These are phyloP conservation scores for Zychaea mexicana DNA, from an alignment of 371 early-diverging fungal species.

Conservation along the genomic window DNA sequence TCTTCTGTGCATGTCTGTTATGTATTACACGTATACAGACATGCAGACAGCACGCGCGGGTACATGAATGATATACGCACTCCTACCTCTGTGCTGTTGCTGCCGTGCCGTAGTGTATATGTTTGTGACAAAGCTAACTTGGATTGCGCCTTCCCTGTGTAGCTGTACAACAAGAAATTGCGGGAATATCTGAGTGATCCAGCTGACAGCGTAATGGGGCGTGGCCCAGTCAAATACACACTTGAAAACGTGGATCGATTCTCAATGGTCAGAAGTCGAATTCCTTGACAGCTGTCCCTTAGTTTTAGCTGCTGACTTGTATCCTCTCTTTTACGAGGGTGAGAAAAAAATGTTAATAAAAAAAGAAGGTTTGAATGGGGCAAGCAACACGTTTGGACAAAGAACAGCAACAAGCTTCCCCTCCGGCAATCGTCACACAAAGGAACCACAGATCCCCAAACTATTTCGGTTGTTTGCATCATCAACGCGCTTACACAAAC, in stretches of 20 bases:
- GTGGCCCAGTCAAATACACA: constrained; percentile 51
- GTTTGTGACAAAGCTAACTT: too few species aligned
- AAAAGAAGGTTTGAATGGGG: neutral
- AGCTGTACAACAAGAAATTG: constrained; percentile 27
- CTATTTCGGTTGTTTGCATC: neutral
- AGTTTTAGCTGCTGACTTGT: too few species aligned
- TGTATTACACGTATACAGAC: too few species aligned
- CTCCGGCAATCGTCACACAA: neutral
- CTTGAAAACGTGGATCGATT: constrained; percentile 90
- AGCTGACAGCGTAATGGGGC: constrained; percentile 43
- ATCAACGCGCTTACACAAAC: neutral
- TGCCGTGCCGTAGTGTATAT: too few species aligned
- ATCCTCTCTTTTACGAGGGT: too few species aligned
- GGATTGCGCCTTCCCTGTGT: too few species aligned
- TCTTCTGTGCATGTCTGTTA: too few species aligned
- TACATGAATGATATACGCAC: too few species aligned
- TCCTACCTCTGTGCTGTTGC: too few species aligned
- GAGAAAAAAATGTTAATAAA: neutral
- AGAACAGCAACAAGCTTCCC: neutral
- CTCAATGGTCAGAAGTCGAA: constrained; percentile 87
- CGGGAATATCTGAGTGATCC: constrained; percentile 38
- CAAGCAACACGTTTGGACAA: too few species aligned
- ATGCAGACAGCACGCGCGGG: too few species aligned
- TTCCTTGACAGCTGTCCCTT: constrained; percentile 57
- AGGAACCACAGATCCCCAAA: neutral